Conservation (phyloP, 371 early-diverging fungal genomes). For the Rhizopus sp. region DNA sequence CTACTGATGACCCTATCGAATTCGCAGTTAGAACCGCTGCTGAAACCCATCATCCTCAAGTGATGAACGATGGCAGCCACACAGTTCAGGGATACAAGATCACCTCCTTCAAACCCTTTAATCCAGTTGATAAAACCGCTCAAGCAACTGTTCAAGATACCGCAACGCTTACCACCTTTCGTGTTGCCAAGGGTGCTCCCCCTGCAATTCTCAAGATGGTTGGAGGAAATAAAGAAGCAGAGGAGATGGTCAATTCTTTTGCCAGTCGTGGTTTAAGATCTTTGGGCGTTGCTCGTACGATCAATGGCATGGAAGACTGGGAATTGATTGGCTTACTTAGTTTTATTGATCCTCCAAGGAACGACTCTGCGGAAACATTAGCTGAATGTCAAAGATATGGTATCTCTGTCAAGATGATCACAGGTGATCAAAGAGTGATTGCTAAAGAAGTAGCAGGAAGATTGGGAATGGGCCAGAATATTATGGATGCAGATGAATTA, state of each 20-base stretch:
- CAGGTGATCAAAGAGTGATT: slow-evolving; percentile 88
- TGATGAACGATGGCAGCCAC: slow-evolving; percentile 51
- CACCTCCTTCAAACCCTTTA: slow-evolving; percentile 79
- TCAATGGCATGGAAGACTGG: slow-evolving; percentile 54
- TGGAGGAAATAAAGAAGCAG: slow-evolving; percentile 56
- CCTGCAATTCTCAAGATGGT: slow-evolving; percentile 61
- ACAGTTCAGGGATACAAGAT: slow-evolving; percentile 78
- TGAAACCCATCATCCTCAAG: slow-evolving; percentile 70
- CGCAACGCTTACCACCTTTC: slow-evolving; percentile 71
- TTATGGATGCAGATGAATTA: slow-evolving; percentile 67
- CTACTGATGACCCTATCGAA: slow-evolving; percentile 94
- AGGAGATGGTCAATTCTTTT: slow-evolving; percentile 58
- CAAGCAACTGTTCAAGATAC: slow-evolving; percentile 81
- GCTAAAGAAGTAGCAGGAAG: slow-evolving; percentile 77
- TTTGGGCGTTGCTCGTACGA: slow-evolving; percentile 65
- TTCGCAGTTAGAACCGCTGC: slow-evolving; percentile 88
- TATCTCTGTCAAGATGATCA: slow-evolving; percentile 90
- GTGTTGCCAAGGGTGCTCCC: slow-evolving; percentile 67
- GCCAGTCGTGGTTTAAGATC: slow-evolving; percentile 75
- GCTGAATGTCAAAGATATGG: slow-evolving; percentile 77
- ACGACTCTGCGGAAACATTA: slow-evolving; percentile 76
- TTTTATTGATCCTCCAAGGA: slow-evolving; percentile 84
- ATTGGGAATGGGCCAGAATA: slow-evolving; percentile 62
- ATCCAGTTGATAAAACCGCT: slow-evolving; percentile 82
- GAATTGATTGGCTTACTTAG: slow-evolving; percentile 64